Conservation (phyloP, 2,329 filamentous ascomycete species). For the Chaetomium sp. region DNA sequence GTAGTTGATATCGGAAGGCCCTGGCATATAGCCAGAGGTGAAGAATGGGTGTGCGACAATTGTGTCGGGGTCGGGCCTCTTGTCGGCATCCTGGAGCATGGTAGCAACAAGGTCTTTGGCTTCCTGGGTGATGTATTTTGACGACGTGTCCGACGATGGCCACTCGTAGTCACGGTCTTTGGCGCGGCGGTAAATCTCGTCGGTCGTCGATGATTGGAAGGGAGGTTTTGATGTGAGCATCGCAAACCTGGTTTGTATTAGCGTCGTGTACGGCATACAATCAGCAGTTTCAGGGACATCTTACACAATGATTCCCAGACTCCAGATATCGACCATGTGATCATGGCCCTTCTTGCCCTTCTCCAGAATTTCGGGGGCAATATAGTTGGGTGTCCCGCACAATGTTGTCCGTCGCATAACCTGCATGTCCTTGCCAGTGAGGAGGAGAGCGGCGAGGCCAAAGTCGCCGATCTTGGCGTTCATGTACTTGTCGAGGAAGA, state of each 20-base stretch:
- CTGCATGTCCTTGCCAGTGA: constrained; percentile 88
- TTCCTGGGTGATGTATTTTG: constrained; percentile 72
- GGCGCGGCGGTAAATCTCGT: constrained; percentile 78
- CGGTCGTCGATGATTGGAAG: constrained; percentile 88
- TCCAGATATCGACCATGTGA: constrained; percentile 98
- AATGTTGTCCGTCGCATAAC: constrained; percentile 85
- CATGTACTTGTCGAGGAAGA: constrained; percentile 93
- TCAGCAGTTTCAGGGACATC: constrained; percentile 34
- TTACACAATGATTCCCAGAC: constrained; percentile 93
- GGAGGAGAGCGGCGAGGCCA: constrained; percentile 85
- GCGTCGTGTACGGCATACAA: neutral
- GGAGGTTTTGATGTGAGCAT: constrained; percentile 96
- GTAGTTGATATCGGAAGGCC: constrained; percentile 58
- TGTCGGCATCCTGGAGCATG: constrained; percentile 74
- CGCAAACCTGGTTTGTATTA: constrained; percentile 67
- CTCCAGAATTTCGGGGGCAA: constrained; percentile 93
- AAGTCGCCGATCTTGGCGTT: constrained; percentile 99
- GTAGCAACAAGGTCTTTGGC: constrained; percentile 77
- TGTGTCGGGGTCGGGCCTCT: constrained; percentile 72
- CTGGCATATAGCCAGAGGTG: constrained; percentile 72
- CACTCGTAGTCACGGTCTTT: constrained; percentile 76
- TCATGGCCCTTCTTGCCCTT: constrained; percentile 94
- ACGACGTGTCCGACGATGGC: constrained; percentile 67
- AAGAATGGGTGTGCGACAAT: constrained; percentile 84
- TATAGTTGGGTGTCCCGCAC: constrained; percentile 97